Base-by-base conservation (phyloP, 2,329 filamentous ascomycete species). In the Acephala macrosclerotiorum region DNA sequence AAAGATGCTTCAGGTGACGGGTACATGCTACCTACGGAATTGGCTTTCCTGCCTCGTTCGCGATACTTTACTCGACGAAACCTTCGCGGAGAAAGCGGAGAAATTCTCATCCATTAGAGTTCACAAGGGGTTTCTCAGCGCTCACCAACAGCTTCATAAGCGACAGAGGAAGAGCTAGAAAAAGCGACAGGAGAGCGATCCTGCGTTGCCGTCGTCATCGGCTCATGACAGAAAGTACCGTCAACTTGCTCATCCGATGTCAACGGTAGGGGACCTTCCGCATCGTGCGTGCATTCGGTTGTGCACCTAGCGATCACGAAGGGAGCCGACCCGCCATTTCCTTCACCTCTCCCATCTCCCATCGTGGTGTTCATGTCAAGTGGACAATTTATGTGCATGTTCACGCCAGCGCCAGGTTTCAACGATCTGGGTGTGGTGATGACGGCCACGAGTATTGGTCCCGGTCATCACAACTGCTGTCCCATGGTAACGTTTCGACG, bases 401-500 rank as follows among this genome's bases (percentile, higher is more conserved):
- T 42, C 12, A 2, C 40, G 8, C 7, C 12, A 18, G 40, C 45
- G 4, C 18, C 20, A n/a, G 35, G 53, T 18, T 22, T 45, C 40
- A 51, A 33, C 22, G 49, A 59, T 59, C 26, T 49, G 45, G 45
- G 29, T 59, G 55, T 29, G 25, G 55, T 53, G 20, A 25, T 63
- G 22, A 25, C 26, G 25, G 29, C 33, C 61, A 59, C 61, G 61
- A 51, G 61, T 35, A 33, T 51, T 22, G 25, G 38, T 42, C 38
- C 26, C 35, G 22, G 38, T 58, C 55, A 51, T 61, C 55, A 29
- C 53, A 59, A 33, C 36, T 45, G 29, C 16, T 18, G 33, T 60
- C 38, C 63, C 58, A 47, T 47, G 61, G 66, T 66, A 68, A 63
- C 61, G 64, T 66, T 65, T 58, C 57, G 64, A 36, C 33, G 16